Base-by-base conservation (phyloP, 306 rosid species). In the Rosa lucieae region DNA sequence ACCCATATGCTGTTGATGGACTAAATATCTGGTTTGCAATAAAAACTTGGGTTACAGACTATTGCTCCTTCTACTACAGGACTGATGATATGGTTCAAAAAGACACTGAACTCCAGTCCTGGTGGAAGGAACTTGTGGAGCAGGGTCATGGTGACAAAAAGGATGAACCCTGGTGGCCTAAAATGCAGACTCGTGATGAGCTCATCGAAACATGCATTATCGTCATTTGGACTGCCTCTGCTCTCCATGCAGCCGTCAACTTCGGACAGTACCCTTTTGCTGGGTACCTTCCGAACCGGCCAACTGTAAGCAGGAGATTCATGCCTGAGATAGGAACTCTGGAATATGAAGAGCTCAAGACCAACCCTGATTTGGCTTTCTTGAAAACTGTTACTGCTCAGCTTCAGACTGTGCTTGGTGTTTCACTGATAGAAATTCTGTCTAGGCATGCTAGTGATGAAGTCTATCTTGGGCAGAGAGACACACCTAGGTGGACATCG, bases 201-300 rank as follows among this genome's bases (percentile, higher is more conserved):
- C 83, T 90, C 67, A 73, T 88, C 18, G 82, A 86, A 8, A 20
- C 84, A 12, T 81, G 86, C 81, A 55, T 82, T 53, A 90, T 71
- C 11, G 67, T 88, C 58, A 83, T 90, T 49, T 90, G 92, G 92
- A 92, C 79, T 8, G 83, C 89, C 65, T 92, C 92, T 3, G 94
- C 94, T 18, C 90, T 86, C 74, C 92, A 89, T 48, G 90, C 92
- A 63, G 92, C 94, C 13, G 88, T 89, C 21, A 87, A 89, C 77
- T 89, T 86, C 15, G 91, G 93, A 10, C 88, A 87, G 20, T 90
- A 90, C 21, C 90, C 93, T 1, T 87, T 83, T 51, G 93, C 92
- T 40, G 97, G 93, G 1, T 89, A 82, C 37, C 87, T 85, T 70
- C 82, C 89, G 8, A 89, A 89, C 77, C 84, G 97, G 9, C 92